A percentile compares a stretch with the other conserved stretches of the same genome.
phyloP scores from a whole-genome alignment of 108 stramenopile genomes.

The Skeletonema tropicum region DNA sequence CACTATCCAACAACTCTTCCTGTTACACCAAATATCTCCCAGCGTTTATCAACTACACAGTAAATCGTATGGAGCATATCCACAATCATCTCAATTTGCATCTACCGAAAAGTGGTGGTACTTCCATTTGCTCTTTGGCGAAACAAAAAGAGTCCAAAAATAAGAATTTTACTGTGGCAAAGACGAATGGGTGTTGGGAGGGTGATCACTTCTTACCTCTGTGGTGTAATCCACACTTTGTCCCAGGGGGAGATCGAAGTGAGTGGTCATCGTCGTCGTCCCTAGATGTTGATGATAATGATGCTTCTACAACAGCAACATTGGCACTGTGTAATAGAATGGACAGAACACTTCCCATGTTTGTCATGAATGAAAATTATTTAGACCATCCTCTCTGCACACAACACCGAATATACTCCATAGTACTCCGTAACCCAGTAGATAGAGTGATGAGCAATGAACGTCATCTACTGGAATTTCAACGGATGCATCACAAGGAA shows the following conservation, averaged over 20 bases:
- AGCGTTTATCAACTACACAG: neutral
- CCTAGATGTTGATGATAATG: neutral
- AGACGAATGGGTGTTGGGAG: slow-evolving; percentile 13
- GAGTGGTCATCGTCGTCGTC: too few relatives aligned
- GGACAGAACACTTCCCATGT: slow-evolving; percentile 11
- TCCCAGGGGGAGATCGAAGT: neutral
- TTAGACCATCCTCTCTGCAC: slow-evolving; percentile 25
- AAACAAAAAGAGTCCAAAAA: neutral
- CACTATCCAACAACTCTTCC: neutral
- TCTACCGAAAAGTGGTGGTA: slow-evolving; percentile 27
- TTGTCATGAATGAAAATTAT: slow-evolving; percentile 38
- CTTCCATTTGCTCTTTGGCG: slow-evolving; percentile 12
- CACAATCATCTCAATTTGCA: slow-evolving; percentile 13
- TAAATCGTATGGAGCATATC: neutral
- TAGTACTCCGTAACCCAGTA: slow-evolving; percentile 13
- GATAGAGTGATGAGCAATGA: slow-evolving; percentile 30
- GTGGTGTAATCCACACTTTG: slow-evolving; percentile 6
- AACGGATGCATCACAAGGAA: neutral
- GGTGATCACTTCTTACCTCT: slow-evolving; percentile 20
- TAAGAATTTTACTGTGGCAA: neutral
- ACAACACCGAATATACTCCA: slow-evolving; percentile 11
- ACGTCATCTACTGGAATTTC: neutral
- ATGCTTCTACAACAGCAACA: neutral
- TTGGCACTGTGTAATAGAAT: too few relatives aligned
- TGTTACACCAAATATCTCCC: slow-evolving; percentile 9